Base-by-base conservation (phyloP, 345 rosid genomes). In the Salix koriyanagi region DNA sequence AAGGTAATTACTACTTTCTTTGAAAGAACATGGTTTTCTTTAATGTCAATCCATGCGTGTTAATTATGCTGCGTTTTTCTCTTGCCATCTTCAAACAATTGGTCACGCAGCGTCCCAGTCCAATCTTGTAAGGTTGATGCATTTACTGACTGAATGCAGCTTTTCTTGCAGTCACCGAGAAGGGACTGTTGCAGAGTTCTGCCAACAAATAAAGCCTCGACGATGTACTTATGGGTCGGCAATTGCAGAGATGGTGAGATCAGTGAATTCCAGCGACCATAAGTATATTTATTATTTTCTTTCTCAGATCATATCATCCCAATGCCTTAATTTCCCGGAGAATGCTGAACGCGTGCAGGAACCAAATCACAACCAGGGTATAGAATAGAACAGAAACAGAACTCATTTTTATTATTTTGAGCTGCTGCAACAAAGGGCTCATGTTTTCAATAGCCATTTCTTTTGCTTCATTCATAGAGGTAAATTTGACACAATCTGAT, bases 131-230 rank as follows among this genome's bases (percentile, higher is more conserved):
- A 12, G 12, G 28, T 25, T 48, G 52, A 74, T 25, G 39, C 62
- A 32, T 42, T 56, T 44, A 12, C 66, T 70, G 61, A 73, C 50
- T 12, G 34, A 42, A 42, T 54, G 48, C 65, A 58, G 28, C 52
- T 56, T 72, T 26, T 73, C 79, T 75, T 80, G 85, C 91, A 92
- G 96, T 86, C 96, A 58, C 92, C 92, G 1, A 92, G 94, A 71
- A 90, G 94, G 75, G 94, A 95, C 69, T 93, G 94, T 62, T 93
- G 97, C 84, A 88, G 93, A 83, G 82, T 93, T 60, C 75, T 95
- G 58, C 94, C 92, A 15, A 79, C 91, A 28, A 83, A 82, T 15
- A 89, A 85, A 77, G 74, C 84, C 68, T 65, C 86, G 42, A 77
- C 85, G 16, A 77, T 95, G 94, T 84, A 88, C 80, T 54, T 90